Percentiles rank a stretch among this genome's conserved stretches.
Evolutionary conservation across 2,329 filamentous ascomycete genomes (phyloP).

Genomic region (Colletotrichum aenigma): DNA sequence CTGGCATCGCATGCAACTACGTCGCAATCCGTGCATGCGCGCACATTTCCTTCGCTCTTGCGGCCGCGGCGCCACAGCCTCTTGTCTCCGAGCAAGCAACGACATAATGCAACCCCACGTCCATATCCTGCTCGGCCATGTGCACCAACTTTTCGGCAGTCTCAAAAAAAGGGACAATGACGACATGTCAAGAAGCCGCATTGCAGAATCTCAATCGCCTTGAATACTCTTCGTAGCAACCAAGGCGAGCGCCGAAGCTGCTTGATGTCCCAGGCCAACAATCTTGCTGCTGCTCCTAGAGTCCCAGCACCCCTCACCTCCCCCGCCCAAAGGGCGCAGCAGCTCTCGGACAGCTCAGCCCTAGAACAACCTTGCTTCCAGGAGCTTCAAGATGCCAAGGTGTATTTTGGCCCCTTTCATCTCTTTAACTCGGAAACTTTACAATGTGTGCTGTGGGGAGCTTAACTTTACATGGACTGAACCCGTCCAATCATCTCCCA

Average conservation of each 20-base stretch:
- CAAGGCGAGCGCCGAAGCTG: not conserved
- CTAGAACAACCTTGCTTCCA: constrained; percentile 7
- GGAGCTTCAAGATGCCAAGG: not conserved
- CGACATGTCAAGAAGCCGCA: not conserved
- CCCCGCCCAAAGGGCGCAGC: not conserved
- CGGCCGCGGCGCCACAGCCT: constrained; percentile 4
- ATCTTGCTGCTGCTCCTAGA: not conserved
- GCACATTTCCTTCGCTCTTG: not conserved
- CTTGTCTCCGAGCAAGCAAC: not conserved
- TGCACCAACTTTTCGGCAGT: not conserved
- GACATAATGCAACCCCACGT: not conserved
- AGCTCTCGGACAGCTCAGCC: constrained; percentile 14
- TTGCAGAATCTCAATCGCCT: not conserved
- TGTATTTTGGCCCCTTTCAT: not conserved
- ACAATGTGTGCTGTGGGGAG: not conserved
- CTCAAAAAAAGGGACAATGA: not conserved
- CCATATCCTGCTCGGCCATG: not conserved
- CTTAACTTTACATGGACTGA: not conserved
- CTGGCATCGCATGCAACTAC: not conserved
- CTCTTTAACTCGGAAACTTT: not conserved
- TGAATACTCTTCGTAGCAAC: not conserved
- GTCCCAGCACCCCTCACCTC: not conserved
- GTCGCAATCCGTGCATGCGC: not conserved
- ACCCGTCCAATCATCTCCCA: not conserved
- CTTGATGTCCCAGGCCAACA: no score